A percentile compares a stretch with the other conserved stretches of the same genome.
Evolutionary conservation across 441 rosid genomes (phyloP).

Genomic region (Monsonia emarginata): DNA sequence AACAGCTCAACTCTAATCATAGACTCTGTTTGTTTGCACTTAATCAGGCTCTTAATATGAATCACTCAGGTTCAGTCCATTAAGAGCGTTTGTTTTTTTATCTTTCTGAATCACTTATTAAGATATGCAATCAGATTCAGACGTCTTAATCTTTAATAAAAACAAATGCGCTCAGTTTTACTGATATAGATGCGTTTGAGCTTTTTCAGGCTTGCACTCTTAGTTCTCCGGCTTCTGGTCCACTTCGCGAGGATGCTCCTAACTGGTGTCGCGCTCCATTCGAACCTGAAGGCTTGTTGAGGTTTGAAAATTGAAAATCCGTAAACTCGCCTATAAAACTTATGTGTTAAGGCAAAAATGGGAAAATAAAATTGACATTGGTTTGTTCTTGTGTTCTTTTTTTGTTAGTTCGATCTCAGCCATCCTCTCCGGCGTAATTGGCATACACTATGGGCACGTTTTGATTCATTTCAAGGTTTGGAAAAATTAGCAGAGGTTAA

Average conservation of each 20-base stretch:
- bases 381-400: neutral
- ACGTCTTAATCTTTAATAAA: no score
- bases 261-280: constrained; percentile 51
- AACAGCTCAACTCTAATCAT: neutral
- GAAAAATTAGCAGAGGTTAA: neutral
- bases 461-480: constrained; percentile 60
- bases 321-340: neutral
- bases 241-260: constrained; percentile 40
- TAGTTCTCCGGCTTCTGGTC: constrained; percentile 39
- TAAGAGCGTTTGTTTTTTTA: no score
- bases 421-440: constrained; percentile 55
- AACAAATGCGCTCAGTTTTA: no score
- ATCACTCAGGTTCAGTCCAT: no score
- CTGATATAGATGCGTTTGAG: neutral
- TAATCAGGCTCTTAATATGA: no score
- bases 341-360: neutral
- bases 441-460: constrained; percentile 60
- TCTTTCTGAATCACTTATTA: no score
- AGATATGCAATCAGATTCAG: no score
- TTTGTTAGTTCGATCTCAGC: constrained; percentile 47
- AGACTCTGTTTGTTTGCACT: no score
- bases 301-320: constrained; percentile 24
- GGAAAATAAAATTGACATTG: neutral
- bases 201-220: constrained; percentile 47
- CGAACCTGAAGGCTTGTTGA: constrained; percentile 64